Percentiles rank a stretch among this genome's conserved stretches.
Conservation (phyloP, 192 early-diverging fungal genomes). For the Backusella psychrophila region DNA sequence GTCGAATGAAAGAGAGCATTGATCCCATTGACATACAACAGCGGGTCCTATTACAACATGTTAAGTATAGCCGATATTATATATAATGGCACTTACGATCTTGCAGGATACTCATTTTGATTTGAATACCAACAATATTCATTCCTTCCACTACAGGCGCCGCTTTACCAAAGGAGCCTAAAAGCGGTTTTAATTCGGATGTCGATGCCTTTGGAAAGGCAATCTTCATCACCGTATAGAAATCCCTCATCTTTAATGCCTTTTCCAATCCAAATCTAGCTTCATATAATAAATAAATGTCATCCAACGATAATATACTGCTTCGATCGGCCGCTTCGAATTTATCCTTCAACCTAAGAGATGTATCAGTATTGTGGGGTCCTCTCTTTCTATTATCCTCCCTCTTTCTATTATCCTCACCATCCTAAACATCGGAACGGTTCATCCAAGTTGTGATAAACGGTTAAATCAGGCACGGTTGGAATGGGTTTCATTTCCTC, state of each 20-base stretch:
- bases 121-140: conserved; percentile 31
- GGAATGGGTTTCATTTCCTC: neutral
- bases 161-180: neutral
- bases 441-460: conserved; percentile 47
- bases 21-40: conserved; percentile 45
- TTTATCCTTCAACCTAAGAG: conserved; percentile 49
- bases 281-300: conserved; percentile 50
- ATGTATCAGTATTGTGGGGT: neutral
- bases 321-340: conserved; percentile 42
- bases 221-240: conserved; percentile 36
- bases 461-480: conserved; percentile 24
- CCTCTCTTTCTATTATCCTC: too few species aligned
- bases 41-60: neutral
- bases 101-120: conserved; percentile 28
- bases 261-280: conserved; percentile 42
- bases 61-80: neutral
- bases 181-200: neutral
- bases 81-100: conserved; percentile 20
- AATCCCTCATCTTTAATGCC: conserved; percentile 25
- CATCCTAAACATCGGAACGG: conserved; percentile 57
- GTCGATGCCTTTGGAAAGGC: conserved; percentile 28
- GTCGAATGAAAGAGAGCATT: conserved; percentile 40
- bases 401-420: conserved; percentile 35
- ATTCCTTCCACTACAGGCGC: conserved; percentile 22
- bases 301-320: conserved; percentile 36